phyloP scores from a whole-genome alignment of 2,329 filamentous ascomycete genomes.

The Pestalotiopsis sp. region DNA sequence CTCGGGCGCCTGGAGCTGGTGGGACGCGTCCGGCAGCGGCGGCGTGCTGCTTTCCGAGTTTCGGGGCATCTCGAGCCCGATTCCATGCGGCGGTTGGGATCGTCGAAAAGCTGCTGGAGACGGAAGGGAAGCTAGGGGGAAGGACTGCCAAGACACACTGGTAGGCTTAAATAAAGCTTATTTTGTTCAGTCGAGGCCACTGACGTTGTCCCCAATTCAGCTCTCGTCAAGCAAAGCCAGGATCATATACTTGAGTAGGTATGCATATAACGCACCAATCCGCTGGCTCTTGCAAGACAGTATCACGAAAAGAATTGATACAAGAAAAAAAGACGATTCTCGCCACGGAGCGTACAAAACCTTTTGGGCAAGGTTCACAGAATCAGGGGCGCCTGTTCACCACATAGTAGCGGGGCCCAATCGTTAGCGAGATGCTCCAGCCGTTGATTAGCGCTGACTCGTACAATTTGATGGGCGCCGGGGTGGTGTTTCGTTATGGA shows the following conservation, averaged over 20 bases:
- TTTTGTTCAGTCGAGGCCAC: background rate
- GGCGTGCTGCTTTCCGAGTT: background rate
- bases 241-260: background rate
- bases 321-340: background rate
- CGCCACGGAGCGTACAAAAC: background rate
- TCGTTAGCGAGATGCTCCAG: background rate
- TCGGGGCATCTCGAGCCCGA: slow-evolving; percentile 6
- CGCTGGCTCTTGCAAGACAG: too few relatives aligned
- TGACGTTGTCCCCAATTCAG: background rate
- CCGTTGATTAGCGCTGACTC: background rate
- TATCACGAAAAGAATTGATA: too few relatives aligned
- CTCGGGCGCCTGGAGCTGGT: background rate
- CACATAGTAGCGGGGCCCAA: background rate
- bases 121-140: background rate
- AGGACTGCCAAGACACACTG: background rate
- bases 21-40: background rate
- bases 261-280: too few relatives aligned
- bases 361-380: background rate
- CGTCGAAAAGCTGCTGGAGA: background rate
- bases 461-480: background rate
- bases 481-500: too few relatives aligned
- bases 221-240: background rate
- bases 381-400: background rate
- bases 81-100: background rate
- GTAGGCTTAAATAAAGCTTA: background rate